Conservation (phyloP, 139 green algal genomes). For the Gonium pectorale region DNA sequence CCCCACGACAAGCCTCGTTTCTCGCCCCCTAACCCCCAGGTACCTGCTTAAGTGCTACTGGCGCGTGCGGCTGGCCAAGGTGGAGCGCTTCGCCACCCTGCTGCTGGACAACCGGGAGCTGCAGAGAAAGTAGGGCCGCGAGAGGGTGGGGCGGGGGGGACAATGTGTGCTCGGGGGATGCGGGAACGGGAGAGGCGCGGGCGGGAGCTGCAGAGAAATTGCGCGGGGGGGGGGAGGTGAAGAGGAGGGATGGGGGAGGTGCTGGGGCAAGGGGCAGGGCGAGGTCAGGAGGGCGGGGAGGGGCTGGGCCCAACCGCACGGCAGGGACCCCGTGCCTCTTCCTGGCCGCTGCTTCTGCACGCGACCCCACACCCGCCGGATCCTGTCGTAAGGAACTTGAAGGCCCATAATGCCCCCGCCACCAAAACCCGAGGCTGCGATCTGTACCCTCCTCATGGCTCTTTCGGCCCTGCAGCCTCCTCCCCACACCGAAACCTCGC, state of each 20-base stretch:
- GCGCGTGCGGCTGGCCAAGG: slow-evolving; percentile 16
- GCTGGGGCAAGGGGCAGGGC: background rate
- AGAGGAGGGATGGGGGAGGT: background rate
- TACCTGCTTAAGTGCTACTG: slow-evolving; percentile 43
- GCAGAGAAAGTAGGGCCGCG: slow-evolving; percentile 41
- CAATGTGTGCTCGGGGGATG: slow-evolving; percentile 46
- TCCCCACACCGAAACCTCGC: background rate
- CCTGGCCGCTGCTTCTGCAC: background rate
- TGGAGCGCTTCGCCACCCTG: slow-evolving; percentile 38
- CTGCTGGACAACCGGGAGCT: slow-evolving; percentile 36
- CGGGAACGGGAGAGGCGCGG: slow-evolving; percentile 4
- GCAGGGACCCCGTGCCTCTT: background rate
- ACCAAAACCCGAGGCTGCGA: no score
- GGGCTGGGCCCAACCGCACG: background rate
- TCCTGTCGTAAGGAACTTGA: no score
- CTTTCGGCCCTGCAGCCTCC: no score
- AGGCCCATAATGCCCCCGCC: background rate
- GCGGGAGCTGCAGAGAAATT: background rate
- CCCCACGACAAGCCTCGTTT: no score
- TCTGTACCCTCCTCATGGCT: background rate
- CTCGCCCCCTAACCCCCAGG: slow-evolving; percentile 2
- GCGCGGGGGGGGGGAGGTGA: background rate
- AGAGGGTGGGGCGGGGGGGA: slow-evolving; percentile 33
- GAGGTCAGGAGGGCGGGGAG: background rate
- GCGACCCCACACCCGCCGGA: no score